Percentiles rank a stretch among this genome's conserved stretches.
phyloP scores from a whole-genome alignment of 331 rosid genomes.

The Ulmus americana region DNA sequence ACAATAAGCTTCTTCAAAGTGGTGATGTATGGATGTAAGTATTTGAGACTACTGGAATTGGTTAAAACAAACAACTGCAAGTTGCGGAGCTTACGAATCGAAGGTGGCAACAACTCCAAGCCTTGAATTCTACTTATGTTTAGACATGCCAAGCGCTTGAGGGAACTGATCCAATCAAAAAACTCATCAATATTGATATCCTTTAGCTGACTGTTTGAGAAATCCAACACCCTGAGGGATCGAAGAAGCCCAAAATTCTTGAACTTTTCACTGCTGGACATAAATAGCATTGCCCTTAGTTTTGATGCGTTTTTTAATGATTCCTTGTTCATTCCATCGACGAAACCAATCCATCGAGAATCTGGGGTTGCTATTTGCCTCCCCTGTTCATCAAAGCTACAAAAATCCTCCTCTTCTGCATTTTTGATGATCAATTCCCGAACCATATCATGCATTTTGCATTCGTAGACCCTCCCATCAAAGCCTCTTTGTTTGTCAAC shows the following conservation, averaged over 20 bases:
- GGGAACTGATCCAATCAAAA: slow-evolving; percentile 7
- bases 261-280: not conserved
- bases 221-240: slow-evolving; percentile 21
- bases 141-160: slow-evolving; percentile 18
- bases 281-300: not conserved
- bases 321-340: too few relatives aligned
- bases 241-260: not conserved
- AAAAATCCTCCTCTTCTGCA: too few relatives aligned
- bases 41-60: not conserved
- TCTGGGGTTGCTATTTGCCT: too few relatives aligned
- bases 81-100: slow-evolving; percentile 12
- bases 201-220: not conserved
- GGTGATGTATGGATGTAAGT: not conserved
- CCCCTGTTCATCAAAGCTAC: too few relatives aligned
- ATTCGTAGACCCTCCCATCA: slow-evolving; percentile 13
- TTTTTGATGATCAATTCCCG: slow-evolving; percentile 9
- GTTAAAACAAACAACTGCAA: slow-evolving; percentile 11
- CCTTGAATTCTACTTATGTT: slow-evolving; percentile 6
- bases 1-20: slow-evolving; percentile 15
- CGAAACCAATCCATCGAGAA: too few relatives aligned
- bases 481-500: not conserved
- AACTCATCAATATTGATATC: slow-evolving; percentile 1
- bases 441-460: slow-evolving; percentile 16
- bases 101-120: slow-evolving; percentile 5
- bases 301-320: not conserved